phyloP scores from a whole-genome alignment of 257 asterid species.

The Lycium barbarum region DNA sequence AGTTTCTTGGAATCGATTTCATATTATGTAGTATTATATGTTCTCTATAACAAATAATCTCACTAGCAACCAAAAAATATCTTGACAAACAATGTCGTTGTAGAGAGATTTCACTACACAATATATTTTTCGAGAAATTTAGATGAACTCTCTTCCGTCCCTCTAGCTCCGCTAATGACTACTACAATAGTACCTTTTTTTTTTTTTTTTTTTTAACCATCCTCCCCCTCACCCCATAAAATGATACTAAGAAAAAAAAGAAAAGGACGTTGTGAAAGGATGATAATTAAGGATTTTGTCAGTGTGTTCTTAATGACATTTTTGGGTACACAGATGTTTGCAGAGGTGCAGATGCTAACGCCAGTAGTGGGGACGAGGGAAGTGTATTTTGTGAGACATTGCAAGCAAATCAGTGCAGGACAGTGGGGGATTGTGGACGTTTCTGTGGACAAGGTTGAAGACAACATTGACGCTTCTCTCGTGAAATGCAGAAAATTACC shows the following conservation, averaged over 20 bases:
- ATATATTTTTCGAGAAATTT: no score
- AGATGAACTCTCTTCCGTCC: no score
- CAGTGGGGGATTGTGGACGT: constrained; percentile 76
- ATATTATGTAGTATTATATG: no score
- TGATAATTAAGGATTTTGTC: constrained; percentile 9
- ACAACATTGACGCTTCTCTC: constrained; percentile 56
- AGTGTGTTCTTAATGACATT: neutral
- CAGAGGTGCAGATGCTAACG: constrained; percentile 88
- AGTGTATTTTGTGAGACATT: constrained; percentile 68
- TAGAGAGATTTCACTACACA: no score
- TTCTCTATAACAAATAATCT: no score
- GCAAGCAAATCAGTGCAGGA: constrained; percentile 61
- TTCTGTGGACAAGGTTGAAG: constrained; percentile 56
- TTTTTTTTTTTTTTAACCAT: no score
- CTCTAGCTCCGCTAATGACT: no score
- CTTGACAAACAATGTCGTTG: no score
- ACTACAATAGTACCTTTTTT: no score
- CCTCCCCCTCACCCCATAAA: neutral
- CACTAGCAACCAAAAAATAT: no score
- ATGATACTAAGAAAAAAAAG: neutral
- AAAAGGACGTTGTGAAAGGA: no score
- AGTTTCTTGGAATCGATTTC: no score
- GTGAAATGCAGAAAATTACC: constrained; percentile 77
- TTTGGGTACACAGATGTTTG: constrained; percentile 62
- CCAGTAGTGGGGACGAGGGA: constrained; percentile 85